Percentiles rank a stretch among this genome's conserved stretches.
phyloP scores from a whole-genome alignment of 495 filamentous ascomycete species.

The Trichocladium uniseriatum region DNA sequence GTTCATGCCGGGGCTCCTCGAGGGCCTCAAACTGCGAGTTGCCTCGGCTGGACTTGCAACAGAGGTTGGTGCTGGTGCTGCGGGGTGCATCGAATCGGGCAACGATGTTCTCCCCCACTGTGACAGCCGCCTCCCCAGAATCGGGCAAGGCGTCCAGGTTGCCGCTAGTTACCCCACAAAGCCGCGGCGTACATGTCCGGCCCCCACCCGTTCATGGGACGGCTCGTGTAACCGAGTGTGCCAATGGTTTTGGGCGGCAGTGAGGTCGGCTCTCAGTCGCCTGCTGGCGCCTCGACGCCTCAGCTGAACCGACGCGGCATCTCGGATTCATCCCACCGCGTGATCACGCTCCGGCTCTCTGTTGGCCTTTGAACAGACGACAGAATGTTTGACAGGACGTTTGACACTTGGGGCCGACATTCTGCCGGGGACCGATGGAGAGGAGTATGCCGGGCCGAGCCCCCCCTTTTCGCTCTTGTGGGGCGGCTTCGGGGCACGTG shows the following conservation, averaged over 20 bases:
- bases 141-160: too few relatives aligned
- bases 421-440: slow-evolving; percentile 8
- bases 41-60: too few relatives aligned
- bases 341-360: slow-evolving; percentile 11
- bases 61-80: too few relatives aligned
- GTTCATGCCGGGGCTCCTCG: too few relatives aligned
- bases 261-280: neutral
- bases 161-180: too few relatives aligned
- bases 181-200: too few relatives aligned
- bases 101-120: too few relatives aligned
- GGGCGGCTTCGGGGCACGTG: slow-evolving; percentile 5
- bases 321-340: slow-evolving; percentile 11
- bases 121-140: too few relatives aligned
- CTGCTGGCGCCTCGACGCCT: neutral
- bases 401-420: neutral
- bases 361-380: neutral
- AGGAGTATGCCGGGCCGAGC: slow-evolving; percentile 9
- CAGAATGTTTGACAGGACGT: neutral
- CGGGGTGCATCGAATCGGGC: too few relatives aligned
- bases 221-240: neutral
- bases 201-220: neutral
- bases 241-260: neutral
- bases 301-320: neutral
- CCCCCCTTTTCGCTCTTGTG: neutral
- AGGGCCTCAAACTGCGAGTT: too few relatives aligned